Evolutionary conservation across 441 rosid species (phyloP), one percentile per base, ranked within the genome.

Genomic region (Arabidopsis hybrid): DNA sequence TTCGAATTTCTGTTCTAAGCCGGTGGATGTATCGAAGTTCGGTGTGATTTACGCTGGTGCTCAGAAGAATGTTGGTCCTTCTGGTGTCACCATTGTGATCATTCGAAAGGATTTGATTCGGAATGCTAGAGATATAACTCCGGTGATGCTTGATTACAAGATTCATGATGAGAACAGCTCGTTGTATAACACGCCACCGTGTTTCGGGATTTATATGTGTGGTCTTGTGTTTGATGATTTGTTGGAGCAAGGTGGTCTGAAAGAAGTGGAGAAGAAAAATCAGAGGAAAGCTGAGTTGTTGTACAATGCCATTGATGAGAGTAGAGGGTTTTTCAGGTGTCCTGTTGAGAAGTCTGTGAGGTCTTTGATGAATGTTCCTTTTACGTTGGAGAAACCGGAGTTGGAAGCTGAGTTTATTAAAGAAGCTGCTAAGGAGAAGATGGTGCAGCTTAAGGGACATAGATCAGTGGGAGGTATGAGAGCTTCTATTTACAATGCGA

Each of bases 381-480:
- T 95, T 45, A 95, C 98, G 0, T 83, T 95, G 78, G 96, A 86
- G 88, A 95, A 89, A 70, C 75, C 96, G 4, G 98, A 90, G 11
- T 63, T 91, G 74, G 99, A 93, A 67, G 91, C 72, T 3, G 99
- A 93, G 83, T 93, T 95, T 71, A 82, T 95, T 42, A 93, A 88
- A 78, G 98, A 91, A 80, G 96, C 97, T 60, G 88, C 92, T 0
- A 93, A 88, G 84, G 95, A 93, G 84, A 86, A 89, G 78, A 91
- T 95, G 98, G 86, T 93, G 75, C 91, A 89, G 87, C 95, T 93
- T 14, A 95, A 95, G 69, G 98, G 97, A 52, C 99, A 93, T 78
- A 86, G 98, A 71, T 93, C 97, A 8, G 96, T 95, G 17, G 98
- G 99, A 55, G 99, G 99, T 4, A 91, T 93, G 94, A 82, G 94